Evolutionary conservation across 108 stramenopile genomes (phyloP).

Genomic region (Seminavis robusta): DNA sequence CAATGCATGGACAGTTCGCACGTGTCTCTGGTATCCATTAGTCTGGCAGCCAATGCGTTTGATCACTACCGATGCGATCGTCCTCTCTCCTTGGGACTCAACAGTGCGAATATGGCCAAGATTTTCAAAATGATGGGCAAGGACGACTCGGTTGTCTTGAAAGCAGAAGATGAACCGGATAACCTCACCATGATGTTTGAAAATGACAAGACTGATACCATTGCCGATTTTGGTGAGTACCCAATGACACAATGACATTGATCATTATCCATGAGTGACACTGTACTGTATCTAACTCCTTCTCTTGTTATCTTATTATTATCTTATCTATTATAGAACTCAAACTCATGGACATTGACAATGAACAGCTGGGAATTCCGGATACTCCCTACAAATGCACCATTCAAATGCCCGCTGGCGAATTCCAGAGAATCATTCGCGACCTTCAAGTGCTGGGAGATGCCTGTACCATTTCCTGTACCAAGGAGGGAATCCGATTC

Average conservation of each 20-base stretch:
- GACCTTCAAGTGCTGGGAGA: conserved; percentile 97
- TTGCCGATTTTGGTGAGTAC: conserved; percentile 95
- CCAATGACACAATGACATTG: no score
- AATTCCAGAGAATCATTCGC: conserved; percentile 97
- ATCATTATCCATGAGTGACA: no score
- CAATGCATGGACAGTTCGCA: conserved; percentile 99
- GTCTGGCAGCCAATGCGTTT: conserved; percentile 81
- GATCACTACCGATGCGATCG: conserved; percentile 97
- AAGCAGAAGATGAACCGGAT: conserved; percentile 94
- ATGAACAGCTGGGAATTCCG: conserved; percentile 97
- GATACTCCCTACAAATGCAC: conserved; percentile 98
- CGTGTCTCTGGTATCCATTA: conserved; percentile 92
- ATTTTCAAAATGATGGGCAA: conserved; percentile 98
- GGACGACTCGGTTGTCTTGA: conserved; percentile 93
- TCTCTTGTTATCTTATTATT: no score
- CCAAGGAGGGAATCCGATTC: conserved; percentile 96
- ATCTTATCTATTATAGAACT: conserved; percentile 67
- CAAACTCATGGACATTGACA: conserved; percentile 99
- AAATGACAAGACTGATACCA: conserved; percentile 62
- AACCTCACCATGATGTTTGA: conserved; percentile 93
- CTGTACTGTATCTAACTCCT: neutral
- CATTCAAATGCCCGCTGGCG: conserved; percentile 90
- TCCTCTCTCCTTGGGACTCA: conserved; percentile 90
- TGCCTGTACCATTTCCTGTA: conserved; percentile 91
- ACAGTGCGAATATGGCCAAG: conserved; percentile 93